phyloP scores from a whole-genome alignment of 2,329 filamentous ascomycete species.

The Apiospora aurea region DNA sequence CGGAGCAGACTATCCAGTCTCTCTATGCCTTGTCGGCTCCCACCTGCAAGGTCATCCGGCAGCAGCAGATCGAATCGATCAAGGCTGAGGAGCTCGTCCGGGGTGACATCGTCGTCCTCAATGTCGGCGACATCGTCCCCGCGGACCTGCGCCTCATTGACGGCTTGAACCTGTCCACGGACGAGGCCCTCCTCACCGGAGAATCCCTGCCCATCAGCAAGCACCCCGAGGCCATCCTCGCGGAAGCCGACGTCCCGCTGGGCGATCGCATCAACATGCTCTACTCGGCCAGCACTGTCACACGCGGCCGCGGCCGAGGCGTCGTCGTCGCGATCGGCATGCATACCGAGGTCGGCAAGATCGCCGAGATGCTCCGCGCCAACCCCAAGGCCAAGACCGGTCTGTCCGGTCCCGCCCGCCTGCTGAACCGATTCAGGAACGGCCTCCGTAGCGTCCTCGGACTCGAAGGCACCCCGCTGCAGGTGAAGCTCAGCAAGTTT shows the following conservation, averaged over 20 bases:
- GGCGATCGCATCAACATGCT: constrained; percentile 76
- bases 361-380: constrained; percentile 73
- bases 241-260: constrained; percentile 62
- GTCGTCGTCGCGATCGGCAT: constrained; percentile 76
- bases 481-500: constrained; percentile 85
- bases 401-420: constrained; percentile 53
- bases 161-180: constrained; percentile 76
- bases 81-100: constrained; percentile 66
- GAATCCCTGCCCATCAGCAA: constrained; percentile 76
- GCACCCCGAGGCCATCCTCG: constrained; percentile 62
- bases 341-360: constrained; percentile 77
- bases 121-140: constrained; percentile 72
- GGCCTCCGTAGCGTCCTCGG: constrained; percentile 62
- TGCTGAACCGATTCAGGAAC: constrained; percentile 52
- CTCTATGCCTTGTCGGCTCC: constrained; percentile 65
- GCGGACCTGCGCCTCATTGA: constrained; percentile 72
- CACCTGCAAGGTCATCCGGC: constrained; percentile 65
- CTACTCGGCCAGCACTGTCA: constrained; percentile 76
- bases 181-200: constrained; percentile 77
- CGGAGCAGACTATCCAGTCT: constrained; percentile 68
- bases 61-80: constrained; percentile 57
- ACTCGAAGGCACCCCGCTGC: constrained; percentile 79
- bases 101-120: constrained; percentile 69
- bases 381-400: constrained; percentile 58
- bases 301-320: constrained; percentile 72